Base-by-base conservation (phyloP, 2,329 filamentous ascomycete species). In the Talaromyces funiculosus region DNA sequence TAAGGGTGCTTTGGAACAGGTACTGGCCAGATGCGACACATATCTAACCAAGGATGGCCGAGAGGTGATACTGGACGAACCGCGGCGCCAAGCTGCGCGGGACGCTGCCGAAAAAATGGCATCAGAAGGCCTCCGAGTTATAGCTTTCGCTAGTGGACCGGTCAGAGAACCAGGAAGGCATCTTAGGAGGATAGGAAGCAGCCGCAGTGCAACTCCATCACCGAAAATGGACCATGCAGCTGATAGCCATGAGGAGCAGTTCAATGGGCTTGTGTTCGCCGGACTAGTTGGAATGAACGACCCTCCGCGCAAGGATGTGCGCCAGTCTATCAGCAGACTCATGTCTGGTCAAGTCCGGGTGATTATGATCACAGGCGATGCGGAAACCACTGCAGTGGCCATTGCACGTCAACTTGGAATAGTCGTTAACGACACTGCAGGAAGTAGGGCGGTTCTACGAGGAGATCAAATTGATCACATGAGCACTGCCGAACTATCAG, bases 331-430 rank as follows among this genome's bases (percentile, higher is more conserved):
- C 66, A 84, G 90, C 66, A 88, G 89, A 63, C 80, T 99, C 59
- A 93, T 97, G 88, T 86, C 91, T 53, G 94, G 94, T 58, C 93
- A 93, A 40, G 94, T 99, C 64, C 94, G 92, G 73, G 90, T 99
- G 53, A 95, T 99, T 67, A 99, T 99, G 94, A 97, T 99, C 66
- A 99, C 94, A 9, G 94, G 94, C 61, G 94, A 99, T 73, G 91
- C 94, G 16, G 92, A 97, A 73, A 91, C 91, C 1, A 99, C 94
- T 2, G 94, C 94, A 2, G 82, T 97, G 49, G 94, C 94, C 0
- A 97, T 99, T 71, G 94, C 90, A 31, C 90, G 85, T 74, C 93
- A 96, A 70, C 82, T 99, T n/a, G 94, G 94, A 42, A 99, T 99
- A 90, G 86, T 87, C 2, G 85, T 97, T 60, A 78, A 83, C 82